Evolutionary conservation across 495 filamentous ascomycete species (phyloP), one percentile per base, ranked within the genome.

Genomic region (Hypoxylon crocopeplum): DNA sequence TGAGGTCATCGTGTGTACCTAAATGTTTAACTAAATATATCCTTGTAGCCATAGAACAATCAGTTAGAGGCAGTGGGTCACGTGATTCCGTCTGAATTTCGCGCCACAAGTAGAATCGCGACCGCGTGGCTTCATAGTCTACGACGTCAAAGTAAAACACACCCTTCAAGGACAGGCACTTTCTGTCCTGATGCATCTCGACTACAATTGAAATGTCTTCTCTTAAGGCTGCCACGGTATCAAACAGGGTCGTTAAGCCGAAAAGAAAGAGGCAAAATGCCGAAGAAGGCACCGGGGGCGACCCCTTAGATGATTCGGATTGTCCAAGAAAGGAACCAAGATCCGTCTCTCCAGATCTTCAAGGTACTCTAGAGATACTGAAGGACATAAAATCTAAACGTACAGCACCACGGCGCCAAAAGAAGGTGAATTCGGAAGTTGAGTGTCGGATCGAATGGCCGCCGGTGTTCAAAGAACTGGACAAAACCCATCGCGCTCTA

Each of bases 401-500:
- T 12, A 11, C 5, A n/a, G 16, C 39, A 11, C n/a, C 37, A 17
- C 58, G 45, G 2, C 50, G 59, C 41, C 48, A 56, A 38, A 66
- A 64, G 47, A 72, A 68, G 48, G 17, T 21, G 11, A 56, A 62
- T 19, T 1, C n/a, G 2, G 39, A 50, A 17, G 52, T 66, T 27
- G 44, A 64, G 32, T 69, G 65, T 19, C 32, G 42, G 15, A 67
- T 71, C 33, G 61, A 86, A 33, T 95, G 92, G 91, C 93, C 94
- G 0, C 78, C 82, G 1, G 75, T 79, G 47, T 90, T 98, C 70
- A 86, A 83, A 36, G 75, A 77, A 32, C 82, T 98, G 6, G 84
- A 87, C 5, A 86, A 89, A 66, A 89, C 86, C 0, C 88, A 97
- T 69, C 82, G 86, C 48, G 93, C 95, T 5, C 73, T 98, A 49